A percentile compares a stretch with the other conserved stretches of the same genome.
These are phyloP conservation scores for Penicillium sp. DNA, from an alignment of 2,329 filamentous ascomycete genomes.

Conservation along the genomic window DNA sequence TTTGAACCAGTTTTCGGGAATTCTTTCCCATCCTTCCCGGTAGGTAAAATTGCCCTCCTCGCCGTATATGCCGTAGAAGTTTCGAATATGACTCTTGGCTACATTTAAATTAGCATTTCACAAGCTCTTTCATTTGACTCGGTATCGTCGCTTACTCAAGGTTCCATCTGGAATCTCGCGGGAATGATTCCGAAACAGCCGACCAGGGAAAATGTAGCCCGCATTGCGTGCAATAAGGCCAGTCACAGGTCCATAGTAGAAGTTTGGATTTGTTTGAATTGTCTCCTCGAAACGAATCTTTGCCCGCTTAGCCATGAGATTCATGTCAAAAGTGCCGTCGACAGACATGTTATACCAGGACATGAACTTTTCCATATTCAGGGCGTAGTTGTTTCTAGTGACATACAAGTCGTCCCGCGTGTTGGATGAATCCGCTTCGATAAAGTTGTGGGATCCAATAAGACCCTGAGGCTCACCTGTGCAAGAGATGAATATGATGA, in stretches of 20 bases:
- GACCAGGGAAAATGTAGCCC: constrained; percentile 54
- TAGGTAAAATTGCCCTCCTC: constrained; percentile 51
- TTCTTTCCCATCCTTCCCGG: constrained; percentile 57
- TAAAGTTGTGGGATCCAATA: constrained; percentile 60
- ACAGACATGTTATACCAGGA: constrained; percentile 53
- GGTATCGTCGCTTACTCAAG: constrained; percentile 39
- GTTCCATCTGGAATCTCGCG: constrained; percentile 48
- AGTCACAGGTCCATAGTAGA: constrained; percentile 61
- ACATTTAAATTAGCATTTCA: constrained; percentile 19
- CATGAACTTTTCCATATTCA: constrained; percentile 61
- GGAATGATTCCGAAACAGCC: constrained; percentile 55
- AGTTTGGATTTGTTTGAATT: constrained; percentile 59
- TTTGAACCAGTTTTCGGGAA: constrained; percentile 61
- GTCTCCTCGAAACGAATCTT: constrained; percentile 55
- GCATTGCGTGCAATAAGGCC: constrained; percentile 58
- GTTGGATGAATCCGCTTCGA: constrained; percentile 61
- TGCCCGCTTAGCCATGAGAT: constrained; percentile 52
- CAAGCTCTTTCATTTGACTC: not conserved
- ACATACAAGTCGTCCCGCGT: constrained; percentile 61
- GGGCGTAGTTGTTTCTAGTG: constrained; percentile 56
- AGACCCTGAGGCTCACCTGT: constrained; percentile 55
- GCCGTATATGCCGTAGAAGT: constrained; percentile 57
- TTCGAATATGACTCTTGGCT: constrained; percentile 52
- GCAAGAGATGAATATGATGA: constrained; percentile 11
- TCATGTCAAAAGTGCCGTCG: constrained; percentile 51